Base-by-base conservation (phyloP, 176 grass and related monocot genomes). In the Ananas comosus region DNA sequence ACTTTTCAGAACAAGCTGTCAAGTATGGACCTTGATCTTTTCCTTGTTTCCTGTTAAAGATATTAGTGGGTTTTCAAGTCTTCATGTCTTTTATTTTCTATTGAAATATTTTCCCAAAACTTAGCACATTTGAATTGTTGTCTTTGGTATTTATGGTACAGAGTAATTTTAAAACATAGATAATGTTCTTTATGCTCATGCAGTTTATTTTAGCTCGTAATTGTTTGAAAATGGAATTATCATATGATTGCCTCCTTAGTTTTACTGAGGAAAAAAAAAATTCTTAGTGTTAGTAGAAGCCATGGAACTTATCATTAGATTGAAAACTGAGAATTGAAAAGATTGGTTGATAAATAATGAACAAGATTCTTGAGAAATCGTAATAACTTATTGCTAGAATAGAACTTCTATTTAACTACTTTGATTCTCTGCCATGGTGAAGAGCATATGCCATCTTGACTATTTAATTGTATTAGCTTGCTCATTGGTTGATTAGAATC, bases 1-100 rank as follows among this genome's bases (percentile, higher is more conserved):
- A 61, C 56, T 61, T 61, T 61, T 19, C 21, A 61, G 56, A 61
- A 22, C 56, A 61, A 61, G 56, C 56, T 9, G 56, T 61, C 17
- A 61, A 61, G 56, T 61, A 61, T 18, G 56, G 21, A 10, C 10
- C 17, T 61, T 16, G 21, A 61, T 61, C 12, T 61, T 61, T 10
- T 61, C 56, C 56, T 61, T 61, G 21, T 61, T 61, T 19, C 56
- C 13, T 21, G 5, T 61, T 61, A 61, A 18, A 61, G 5, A 42
- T 7, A 42, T 42, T 42, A 42, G 33, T 42, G 4, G 5, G 5
- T 42, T 42, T 61, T 7, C 56, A 61, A 19, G 21, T 18, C 21
- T 61, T 61, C 13, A 18, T 61, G 21, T 61, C 17, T 61, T 18
- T 61, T 18, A 61, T 61, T 61, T 61, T 21, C 13, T 18, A 22